phyloP scores from a whole-genome alignment of 2,329 filamentous ascomycete genomes.

The Cytospora piceicola region DNA sequence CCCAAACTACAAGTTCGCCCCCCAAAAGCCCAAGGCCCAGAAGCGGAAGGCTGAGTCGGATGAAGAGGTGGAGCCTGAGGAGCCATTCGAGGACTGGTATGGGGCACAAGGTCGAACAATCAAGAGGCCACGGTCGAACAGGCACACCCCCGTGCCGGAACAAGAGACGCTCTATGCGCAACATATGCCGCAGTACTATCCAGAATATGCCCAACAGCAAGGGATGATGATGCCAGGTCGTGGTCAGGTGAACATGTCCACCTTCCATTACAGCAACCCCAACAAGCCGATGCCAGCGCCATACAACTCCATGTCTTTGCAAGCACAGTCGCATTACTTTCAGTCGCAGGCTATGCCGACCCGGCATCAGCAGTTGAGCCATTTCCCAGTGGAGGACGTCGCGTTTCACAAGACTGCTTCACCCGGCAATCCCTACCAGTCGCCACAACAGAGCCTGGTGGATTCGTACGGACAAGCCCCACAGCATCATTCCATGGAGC shows the following conservation, averaged over 20 bases:
- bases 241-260: constrained; percentile 35
- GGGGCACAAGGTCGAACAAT: constrained; percentile 42
- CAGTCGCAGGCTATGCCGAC: constrained; percentile 37
- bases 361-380: constrained; percentile 33
- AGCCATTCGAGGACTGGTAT: constrained; percentile 49
- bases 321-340: constrained; percentile 25
- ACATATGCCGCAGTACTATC: constrained; percentile 33
- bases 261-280: constrained; percentile 43
- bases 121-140: constrained; percentile 39
- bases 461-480: constrained; percentile 29
- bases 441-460: constrained; percentile 28
- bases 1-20: constrained; percentile 92
- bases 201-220: constrained; percentile 30
- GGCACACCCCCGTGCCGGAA: constrained; percentile 39
- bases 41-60: constrained; percentile 41
- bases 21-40: constrained; percentile 66
- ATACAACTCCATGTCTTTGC: constrained; percentile 39
- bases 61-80: constrained; percentile 48
- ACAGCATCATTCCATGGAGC: constrained; percentile 33
- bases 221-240: constrained; percentile 32
- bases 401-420: constrained; percentile 43
- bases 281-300: constrained; percentile 44
- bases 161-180: constrained; percentile 36
- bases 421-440: constrained; percentile 36
- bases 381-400: constrained; percentile 37